Evolutionary conservation across 148 eudicot genomes (phyloP).

Genomic region (Drosera capensis): DNA sequence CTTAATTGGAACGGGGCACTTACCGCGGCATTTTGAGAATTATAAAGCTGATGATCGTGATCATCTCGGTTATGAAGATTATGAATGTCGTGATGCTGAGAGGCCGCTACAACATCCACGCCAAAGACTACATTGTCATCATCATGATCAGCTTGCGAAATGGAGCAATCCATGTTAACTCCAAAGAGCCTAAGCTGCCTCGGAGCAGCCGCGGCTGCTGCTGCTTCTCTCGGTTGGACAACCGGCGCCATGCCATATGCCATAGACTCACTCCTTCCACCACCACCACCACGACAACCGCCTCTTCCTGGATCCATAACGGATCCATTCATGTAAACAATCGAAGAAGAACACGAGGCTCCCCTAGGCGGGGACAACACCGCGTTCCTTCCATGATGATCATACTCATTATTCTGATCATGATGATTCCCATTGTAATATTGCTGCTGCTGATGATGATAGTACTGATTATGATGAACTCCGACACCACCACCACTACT

Average conservation of each 20-base stretch:
- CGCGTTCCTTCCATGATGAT: too few relatives aligned
- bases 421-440: neutral
- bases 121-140: neutral
- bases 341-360: neutral
- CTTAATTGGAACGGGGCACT: constrained; percentile 14
- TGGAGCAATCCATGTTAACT: constrained; percentile 85
- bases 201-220: constrained; percentile 31
- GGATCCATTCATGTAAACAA: neutral
- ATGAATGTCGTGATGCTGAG: neutral
- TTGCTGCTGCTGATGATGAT: neutral
- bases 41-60: too few relatives aligned
- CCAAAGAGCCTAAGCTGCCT: constrained; percentile 81
- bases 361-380: too few relatives aligned
- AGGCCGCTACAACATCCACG: constrained; percentile 12
- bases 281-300: neutral
- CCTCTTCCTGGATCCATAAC: neutral
- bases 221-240: constrained; percentile 26
- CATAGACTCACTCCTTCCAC: constrained; percentile 14
- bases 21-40: too few relatives aligned
- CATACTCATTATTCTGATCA: too few relatives aligned
- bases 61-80: neutral
- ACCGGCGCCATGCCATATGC: constrained; percentile 65
- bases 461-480: neutral
- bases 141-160: constrained; percentile 17
- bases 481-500: neutral